Base-by-base conservation (phyloP, 768 basidiomycete species). In the Clitopilus hobsonii region DNA sequence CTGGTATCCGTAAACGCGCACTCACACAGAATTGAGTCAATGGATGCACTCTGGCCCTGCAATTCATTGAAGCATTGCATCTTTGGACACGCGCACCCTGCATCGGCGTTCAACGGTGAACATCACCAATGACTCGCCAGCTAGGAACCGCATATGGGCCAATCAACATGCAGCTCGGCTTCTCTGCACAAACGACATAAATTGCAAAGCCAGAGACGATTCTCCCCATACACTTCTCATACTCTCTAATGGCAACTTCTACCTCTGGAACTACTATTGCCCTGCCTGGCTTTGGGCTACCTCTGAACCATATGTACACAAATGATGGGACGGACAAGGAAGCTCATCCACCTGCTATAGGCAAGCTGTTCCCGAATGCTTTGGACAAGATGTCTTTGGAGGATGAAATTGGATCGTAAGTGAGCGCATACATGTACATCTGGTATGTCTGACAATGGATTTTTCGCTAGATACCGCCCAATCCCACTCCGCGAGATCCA, bases 261-360 rank as follows among this genome's bases (percentile, higher is more conserved):
- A n/a, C 13, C n/a, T 36, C 32, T 36, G 13, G 32, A 11, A n/a
- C 13, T 14, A 20, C n/a, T 6, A 20, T 53, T 24, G 25, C 18
- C 20, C 56, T 69, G 27, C 69, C 68, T 45, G 69, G 69, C 20
- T 66, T 66, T 52, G 66, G 66, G 3, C 60, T 63, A 5, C 64
- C 66, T 25, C 49, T 71, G 23, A 64, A 68, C 50, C 61, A 11
- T 24, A 49, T 22, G n/a, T 22, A n/a, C 10, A 16, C 13, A 16
- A 30, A 23, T 29, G 47, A 48, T 3, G 13, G 26, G 11, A 3
- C 20, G 3, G 22, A 48, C 14, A n/a, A 11, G 11, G n/a, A 38
- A 38, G 22, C 23, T 3, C 20, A 48, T 23, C 47, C 22, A n/a
- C 11, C 11, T 16, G n/a, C 48, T 13, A 22, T 27, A 13, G 24